Percentiles rank a stretch among this genome's conserved stretches.
Evolutionary conservation across 2,329 filamentous ascomycete species (phyloP).

Genomic region (Sporothrix humicola): DNA sequence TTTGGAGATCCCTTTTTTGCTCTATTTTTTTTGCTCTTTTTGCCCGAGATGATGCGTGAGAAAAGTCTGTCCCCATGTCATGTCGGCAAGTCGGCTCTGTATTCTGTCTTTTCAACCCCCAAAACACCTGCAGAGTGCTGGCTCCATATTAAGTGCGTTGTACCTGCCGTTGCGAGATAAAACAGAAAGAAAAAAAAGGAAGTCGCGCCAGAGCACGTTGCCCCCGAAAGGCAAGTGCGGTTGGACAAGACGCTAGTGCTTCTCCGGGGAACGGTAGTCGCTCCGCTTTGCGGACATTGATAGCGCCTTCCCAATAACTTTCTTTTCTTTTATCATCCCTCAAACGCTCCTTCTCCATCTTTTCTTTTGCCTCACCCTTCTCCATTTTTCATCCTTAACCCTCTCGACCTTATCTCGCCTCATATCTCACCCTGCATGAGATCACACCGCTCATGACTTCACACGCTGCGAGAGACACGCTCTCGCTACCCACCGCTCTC

Average conservation of each 20-base stretch:
- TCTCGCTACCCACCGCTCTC: slow-evolving; percentile 31
- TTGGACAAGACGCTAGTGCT: slow-evolving; percentile 26
- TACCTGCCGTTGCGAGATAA: neutral
- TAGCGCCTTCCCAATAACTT: neutral
- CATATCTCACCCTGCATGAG: too few species aligned
- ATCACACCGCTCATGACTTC: neutral
- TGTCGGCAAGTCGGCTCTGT: slow-evolving; percentile 2
- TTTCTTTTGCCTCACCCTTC: neutral
- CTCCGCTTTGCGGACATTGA: neutral
- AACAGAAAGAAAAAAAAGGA: neutral
- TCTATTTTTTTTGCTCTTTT: neutral
- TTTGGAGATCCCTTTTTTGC: slow-evolving; percentile 1
- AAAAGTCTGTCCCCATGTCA: neutral
- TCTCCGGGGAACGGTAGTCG: slow-evolving; percentile 11
- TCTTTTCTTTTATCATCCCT: neutral
- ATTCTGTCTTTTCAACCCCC: neutral
- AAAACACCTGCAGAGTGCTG: neutral
- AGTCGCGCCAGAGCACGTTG: neutral
- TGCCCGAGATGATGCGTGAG: neutral
- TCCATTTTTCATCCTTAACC: neutral
- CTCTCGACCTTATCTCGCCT: neutral
- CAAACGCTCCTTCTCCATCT: neutral
- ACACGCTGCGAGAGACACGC: slow-evolving; percentile 24
- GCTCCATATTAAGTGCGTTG: too few species aligned
- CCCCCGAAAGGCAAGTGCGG: neutral